Evolutionary conservation across 768 basidiomycete species (phyloP).

Genomic region (Psilocybe sp.): DNA sequence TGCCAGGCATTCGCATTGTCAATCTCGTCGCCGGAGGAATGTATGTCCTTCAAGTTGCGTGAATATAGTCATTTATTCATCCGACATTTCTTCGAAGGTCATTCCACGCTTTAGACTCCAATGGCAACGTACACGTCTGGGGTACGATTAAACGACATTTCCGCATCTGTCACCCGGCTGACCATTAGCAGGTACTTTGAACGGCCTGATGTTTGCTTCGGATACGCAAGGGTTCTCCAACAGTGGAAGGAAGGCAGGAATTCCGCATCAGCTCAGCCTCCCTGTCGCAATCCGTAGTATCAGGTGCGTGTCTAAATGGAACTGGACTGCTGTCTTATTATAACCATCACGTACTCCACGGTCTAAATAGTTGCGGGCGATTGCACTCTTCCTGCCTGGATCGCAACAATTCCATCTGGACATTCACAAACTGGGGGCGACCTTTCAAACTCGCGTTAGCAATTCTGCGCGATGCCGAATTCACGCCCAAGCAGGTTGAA

Average conservation of each 20-base stretch:
- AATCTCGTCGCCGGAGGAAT: constrained; percentile 79
- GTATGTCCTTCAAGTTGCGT: constrained; percentile 37
- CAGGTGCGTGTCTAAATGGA: constrained; percentile 41
- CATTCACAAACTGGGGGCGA: constrained; percentile 74
- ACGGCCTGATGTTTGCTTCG: constrained; percentile 40
- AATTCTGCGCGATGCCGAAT: constrained; percentile 43
- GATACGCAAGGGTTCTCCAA: constrained; percentile 56
- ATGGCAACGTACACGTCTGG: constrained; percentile 77
- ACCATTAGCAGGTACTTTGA: constrained; percentile 50
- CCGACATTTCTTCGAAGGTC: constrained; percentile 48
- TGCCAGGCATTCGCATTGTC: constrained; percentile 65
- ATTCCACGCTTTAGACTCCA: constrained; percentile 80
- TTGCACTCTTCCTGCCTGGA: constrained; percentile 70
- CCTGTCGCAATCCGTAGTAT: constrained; percentile 59
- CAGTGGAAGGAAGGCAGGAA: constrained; percentile 43
- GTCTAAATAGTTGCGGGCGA: constrained; percentile 64
- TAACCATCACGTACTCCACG: constrained; percentile 2
- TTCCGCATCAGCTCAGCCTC: constrained; percentile 57
- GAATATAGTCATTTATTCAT: constrained; percentile 1
- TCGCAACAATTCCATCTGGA: constrained; percentile 60
- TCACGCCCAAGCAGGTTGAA: constrained; percentile 56
- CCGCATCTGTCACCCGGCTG: neutral
- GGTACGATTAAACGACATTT: constrained; percentile 40
- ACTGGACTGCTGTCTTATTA: neutral
- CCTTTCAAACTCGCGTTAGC: constrained; percentile 61